These are phyloP conservation scores for Puccinia sorghi DNA, from an alignment of 1,284 basidiomycete species.

Conservation along the genomic window DNA sequence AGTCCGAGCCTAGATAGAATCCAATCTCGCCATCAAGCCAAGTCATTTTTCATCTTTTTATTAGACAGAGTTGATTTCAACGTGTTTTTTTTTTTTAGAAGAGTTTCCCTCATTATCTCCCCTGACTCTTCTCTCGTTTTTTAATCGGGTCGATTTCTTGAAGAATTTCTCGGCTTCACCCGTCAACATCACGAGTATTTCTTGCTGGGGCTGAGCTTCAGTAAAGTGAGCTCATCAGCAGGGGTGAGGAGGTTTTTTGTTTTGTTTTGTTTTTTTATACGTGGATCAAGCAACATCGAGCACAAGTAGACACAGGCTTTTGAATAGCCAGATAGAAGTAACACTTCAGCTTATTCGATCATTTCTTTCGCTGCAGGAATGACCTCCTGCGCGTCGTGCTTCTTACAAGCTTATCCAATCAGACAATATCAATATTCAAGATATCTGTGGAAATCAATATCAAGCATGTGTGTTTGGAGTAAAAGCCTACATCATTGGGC, in stretches of 20 bases:
- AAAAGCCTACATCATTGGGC: background rate
- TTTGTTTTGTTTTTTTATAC: no score
- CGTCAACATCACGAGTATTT: background rate
- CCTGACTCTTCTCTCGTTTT: background rate
- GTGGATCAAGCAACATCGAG: background rate
- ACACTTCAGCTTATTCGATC: background rate
- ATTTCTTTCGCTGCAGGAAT: background rate
- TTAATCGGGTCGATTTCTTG: background rate
- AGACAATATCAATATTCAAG: background rate
- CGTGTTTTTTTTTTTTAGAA: background rate
- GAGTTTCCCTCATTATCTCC: background rate
- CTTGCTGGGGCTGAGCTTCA: background rate
- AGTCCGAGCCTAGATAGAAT: background rate
- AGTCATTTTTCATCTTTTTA: background rate
- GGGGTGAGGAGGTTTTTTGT: background rate
- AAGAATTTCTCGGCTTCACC: background rate
- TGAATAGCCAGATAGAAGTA: constrained; percentile 2
- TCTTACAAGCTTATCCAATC: background rate
- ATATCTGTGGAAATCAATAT: no score
- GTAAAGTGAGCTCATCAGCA: background rate
- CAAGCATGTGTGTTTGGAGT: background rate
- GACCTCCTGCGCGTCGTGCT: background rate
- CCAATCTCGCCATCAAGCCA: background rate
- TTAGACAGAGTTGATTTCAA: background rate
- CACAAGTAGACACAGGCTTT: background rate